Evolutionary conservation across 495 filamentous ascomycete genomes (phyloP), one percentile per base, ranked within the genome.

Genomic region (Daldinia concentrica): DNA sequence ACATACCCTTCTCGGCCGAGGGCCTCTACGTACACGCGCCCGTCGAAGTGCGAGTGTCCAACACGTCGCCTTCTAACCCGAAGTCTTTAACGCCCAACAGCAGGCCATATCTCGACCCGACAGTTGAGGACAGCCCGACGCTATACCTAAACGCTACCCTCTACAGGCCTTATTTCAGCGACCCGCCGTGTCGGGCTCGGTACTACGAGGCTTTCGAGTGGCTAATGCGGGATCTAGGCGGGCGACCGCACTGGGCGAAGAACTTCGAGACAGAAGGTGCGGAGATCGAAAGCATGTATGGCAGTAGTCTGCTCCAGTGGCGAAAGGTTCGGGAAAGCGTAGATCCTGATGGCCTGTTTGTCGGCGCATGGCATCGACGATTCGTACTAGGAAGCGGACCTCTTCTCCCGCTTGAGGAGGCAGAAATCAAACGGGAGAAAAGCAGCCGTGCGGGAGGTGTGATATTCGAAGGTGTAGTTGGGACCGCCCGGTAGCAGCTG

Each of bases 181-280:
- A 98, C 76, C 94, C 95, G 19, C 91, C 93, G 1, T 91, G 91
- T 77, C 84, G 80, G 58, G 82, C 75, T 22, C 86, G 93, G 30
- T 99, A 97, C 80, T 98, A 98, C 77, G 84, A 92, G 77, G 95
- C 93, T 1, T 98, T 99, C 68, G 95, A 99, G 83, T 95, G 89
- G 84, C 88, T 99, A 54, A 98, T 98, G 95, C 89, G 89, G 36
- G 92, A 97, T 58, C 81, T 97, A 62, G 93, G 91, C 61, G 95
- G 93, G n/a, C 85, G 86, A 54, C 95, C 95, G 34, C 95, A 99
- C 79, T 99, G 95, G 94, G 95, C 96, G 6, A 99, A 99, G 86
- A 97, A 97, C 74, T 98, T 97, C 79, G 81, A 83, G 29, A 85
- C 87, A 15, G 80, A 82, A 1, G 83, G 85, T 8, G 82, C 84